Percentiles rank a stretch among this genome's conserved stretches.
Evolutionary conservation across 2,329 filamentous ascomycete species (phyloP).

Genomic region (Cladosporium sp.): DNA sequence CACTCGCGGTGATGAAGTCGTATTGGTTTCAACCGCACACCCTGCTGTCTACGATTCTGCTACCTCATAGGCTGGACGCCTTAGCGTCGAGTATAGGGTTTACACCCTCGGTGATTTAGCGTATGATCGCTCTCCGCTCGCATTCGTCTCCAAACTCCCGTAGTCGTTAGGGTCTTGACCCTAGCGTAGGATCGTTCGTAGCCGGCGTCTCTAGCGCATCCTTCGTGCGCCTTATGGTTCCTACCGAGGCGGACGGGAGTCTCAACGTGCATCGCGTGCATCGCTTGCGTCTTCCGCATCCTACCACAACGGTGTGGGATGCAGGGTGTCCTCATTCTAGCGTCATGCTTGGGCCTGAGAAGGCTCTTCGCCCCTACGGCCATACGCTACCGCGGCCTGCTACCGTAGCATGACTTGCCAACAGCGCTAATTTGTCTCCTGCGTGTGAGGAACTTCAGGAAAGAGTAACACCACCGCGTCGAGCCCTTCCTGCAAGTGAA

Average conservation of each 20-base stretch:
- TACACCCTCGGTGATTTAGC: not conserved
- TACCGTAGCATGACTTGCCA: not conserved
- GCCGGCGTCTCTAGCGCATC: constrained; percentile 1
- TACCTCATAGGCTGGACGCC: not conserved
- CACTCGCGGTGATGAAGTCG: constrained; percentile 1
- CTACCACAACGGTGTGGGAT: not conserved
- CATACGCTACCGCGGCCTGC: not conserved
- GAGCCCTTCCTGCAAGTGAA: not conserved
- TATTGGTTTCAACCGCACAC: not conserved
- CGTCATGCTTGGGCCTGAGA: not conserved
- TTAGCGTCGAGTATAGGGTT: not conserved
- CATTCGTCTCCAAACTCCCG: not conserved
- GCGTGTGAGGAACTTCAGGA: not conserved
- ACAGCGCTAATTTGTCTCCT: not conserved
- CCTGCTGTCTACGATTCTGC: not conserved
- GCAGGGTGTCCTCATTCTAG: not conserved
- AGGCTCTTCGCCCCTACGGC: not conserved
- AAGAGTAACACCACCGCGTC: constrained; percentile 8
- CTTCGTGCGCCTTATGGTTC: not conserved
- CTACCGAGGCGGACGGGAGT: not conserved
- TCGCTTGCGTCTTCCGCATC: not conserved
- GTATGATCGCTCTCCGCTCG: not conserved
- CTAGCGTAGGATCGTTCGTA: not conserved
- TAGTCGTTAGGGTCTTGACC: not conserved
- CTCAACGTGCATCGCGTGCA: constrained; percentile 10